A percentile compares a stretch with the other conserved stretches of the same genome.
These are phyloP conservation scores for Neurospora intermedia DNA, from an alignment of 495 filamentous ascomycete genomes.

Conservation along the genomic window DNA sequence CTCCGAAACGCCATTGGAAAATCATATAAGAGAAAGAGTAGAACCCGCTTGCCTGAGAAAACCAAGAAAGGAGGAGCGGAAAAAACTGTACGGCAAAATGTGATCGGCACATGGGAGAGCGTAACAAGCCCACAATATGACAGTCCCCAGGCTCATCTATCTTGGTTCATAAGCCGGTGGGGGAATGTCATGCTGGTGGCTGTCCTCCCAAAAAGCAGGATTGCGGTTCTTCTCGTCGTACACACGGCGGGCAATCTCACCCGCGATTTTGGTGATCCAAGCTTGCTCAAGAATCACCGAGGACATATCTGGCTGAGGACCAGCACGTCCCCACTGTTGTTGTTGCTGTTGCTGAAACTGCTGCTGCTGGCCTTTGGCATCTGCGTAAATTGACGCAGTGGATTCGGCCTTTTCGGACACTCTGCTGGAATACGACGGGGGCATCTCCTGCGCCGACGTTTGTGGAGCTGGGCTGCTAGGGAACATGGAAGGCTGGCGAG, in stretches of 20 bases:
- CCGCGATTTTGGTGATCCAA: constrained; percentile 84
- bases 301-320: constrained; percentile 26
- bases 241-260: constrained; percentile 76
- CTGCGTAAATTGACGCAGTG: background rate
- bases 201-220: constrained; percentile 34
- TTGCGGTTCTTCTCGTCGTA: constrained; percentile 53
- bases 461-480: background rate
- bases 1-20: background rate
- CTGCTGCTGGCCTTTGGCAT: background rate
- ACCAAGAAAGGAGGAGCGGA: background rate
- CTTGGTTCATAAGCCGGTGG: constrained; percentile 52
- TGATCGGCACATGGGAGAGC: background rate
- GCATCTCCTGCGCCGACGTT: background rate
- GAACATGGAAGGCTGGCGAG: background rate
- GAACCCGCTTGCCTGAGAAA: background rate
- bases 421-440: background rate
- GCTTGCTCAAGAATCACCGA: constrained; percentile 67
- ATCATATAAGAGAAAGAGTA: background rate
- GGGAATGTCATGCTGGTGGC: constrained; percentile 37
- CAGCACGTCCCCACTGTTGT: constrained; percentile 6
- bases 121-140: constrained; percentile 2
- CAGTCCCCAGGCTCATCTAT: constrained; percentile 7
- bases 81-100: background rate
- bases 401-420: background rate
- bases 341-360: constrained; percentile 2